These are phyloP conservation scores for Adansonia madagascariensis DNA, from an alignment of 441 rosid genomes.

Conservation along the genomic window DNA sequence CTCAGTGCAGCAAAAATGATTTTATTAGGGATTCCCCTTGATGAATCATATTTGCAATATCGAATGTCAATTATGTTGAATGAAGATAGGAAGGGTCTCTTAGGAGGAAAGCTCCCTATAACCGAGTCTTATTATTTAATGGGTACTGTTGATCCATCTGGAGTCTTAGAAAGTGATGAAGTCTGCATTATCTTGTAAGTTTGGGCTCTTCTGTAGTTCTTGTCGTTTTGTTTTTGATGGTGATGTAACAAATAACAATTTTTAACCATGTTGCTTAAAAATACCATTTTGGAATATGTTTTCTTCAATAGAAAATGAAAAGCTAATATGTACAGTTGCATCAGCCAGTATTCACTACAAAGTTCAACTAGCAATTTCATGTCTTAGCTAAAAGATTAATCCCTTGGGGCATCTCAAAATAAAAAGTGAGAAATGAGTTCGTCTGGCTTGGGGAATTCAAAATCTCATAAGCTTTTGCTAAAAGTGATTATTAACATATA, in stretches of 20 bases:
- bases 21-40: conserved; percentile 70
- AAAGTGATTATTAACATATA: not conserved
- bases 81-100: conserved; percentile 52
- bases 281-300: not conserved
- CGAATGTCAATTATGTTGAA: conserved; percentile 39
- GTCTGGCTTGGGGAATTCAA: no score
- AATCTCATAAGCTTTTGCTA: not conserved
- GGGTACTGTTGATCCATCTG: conserved; percentile 88
- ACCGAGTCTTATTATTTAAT: conserved; percentile 71
- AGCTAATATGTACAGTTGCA: not conserved
- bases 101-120: conserved; percentile 59
- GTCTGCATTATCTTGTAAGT: conserved; percentile 80
- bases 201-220: conserved; percentile 6
- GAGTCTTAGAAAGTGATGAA: conserved; percentile 58
- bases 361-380: not conserved
- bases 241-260: not conserved
- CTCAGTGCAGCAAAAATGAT: conserved; percentile 53
- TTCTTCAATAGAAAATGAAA: not conserved
- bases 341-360: not conserved
- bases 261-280: not conserved
- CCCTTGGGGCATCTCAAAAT: conserved; percentile 4
- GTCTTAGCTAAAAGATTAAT: not conserved
- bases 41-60: conserved; percentile 60
- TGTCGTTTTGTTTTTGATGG: not conserved
- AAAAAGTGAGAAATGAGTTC: not conserved